Evolutionary conservation across 2,329 filamentous ascomycete species (phyloP), one percentile per base, ranked within the genome.

Genomic region (Aspergillus eucalypticola): DNA sequence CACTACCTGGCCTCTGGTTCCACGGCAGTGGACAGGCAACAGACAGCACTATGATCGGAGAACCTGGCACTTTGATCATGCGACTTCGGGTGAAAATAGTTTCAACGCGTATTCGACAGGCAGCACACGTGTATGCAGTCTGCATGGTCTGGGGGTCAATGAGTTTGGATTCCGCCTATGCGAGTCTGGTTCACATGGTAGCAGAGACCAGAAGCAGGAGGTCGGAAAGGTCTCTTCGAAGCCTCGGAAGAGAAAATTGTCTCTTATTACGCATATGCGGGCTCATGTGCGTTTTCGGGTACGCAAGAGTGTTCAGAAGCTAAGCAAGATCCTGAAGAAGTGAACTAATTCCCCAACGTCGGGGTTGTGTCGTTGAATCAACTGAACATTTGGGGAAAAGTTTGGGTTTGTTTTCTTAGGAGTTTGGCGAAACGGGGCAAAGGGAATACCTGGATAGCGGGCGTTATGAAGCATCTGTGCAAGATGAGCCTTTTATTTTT

Each of bases 241-340:
- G 27, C 58, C 35, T n/a, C 51, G 54, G 8, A 60, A 62, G 51
- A 65, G 52, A 13, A 29, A 39, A 32, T 54, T 62, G n/a, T 62
- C 66, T 1, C 38, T 69, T 2, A 54, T 68, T 3, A 64, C 50
- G 5, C 61, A 41, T 5, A 54, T 69, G 58, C 61, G 62, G 3
- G 61, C 50, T 3, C 61, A 41, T 7, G 54, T 69, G 58, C 62
- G 62, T 3, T 54, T 54, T 38, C 58, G 58, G 10, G 46, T 69
- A 7, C 57, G 60, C 50, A 66, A 54, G 32, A 69, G 60, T 23
- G 38, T 69, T 13, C 62, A 60, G n/a, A 60, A 51, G 11, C 46
- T 69, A 39, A 67, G 64, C 46, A 65, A 51, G 44, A 52, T 63
- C 11, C 63, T 70, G 32, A 66, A 61, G 54, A 69, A 58, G 54